A percentile compares a stretch with the other conserved stretches of the same genome.
Evolutionary conservation across 1,139 yeast species (phyloP).

Genomic region (Spencermartinsiella ligniputridi): DNA sequence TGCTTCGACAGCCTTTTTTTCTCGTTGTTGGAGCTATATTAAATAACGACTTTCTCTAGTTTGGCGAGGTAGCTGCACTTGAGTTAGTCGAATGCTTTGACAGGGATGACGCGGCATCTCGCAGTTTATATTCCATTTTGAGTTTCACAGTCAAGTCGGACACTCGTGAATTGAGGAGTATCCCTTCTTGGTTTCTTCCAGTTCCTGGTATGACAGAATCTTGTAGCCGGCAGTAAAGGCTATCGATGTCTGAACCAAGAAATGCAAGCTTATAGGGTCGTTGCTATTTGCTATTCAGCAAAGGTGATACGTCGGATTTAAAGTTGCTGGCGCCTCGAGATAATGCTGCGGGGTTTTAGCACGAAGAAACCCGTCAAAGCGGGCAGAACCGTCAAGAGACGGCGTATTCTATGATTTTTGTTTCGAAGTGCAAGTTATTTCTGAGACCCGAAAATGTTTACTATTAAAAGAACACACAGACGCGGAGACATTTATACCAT

Average conservation of each 20-base stretch:
- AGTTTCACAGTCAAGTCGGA: conserved; percentile 28
- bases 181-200: conserved; percentile 28
- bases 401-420: too few species aligned
- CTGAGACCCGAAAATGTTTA: too few species aligned
- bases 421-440: too few species aligned
- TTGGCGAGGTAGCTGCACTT: conserved; percentile 6
- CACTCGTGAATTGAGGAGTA: conserved; percentile 23
- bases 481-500: too few species aligned
- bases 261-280: conserved; percentile 27
- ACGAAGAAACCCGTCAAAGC: conserved; percentile 24
- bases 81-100: conserved; percentile 21
- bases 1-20: conserved; percentile 31
- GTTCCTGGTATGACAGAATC: conserved; percentile 31
- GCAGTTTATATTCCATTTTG: conserved; percentile 31
- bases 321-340: conserved; percentile 27
- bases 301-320: conserved; percentile 21
- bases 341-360: conserved; percentile 22
- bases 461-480: too few species aligned
- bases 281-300: conserved; percentile 23
- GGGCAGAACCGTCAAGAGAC: too few species aligned
- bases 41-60: conserved; percentile 19
- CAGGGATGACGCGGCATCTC: conserved; percentile 35
- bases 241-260: conserved; percentile 31
- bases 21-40: conserved; percentile 13
- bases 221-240: conserved; percentile 29